Evolutionary conservation across 73 alveolate genomes (phyloP), one percentile per base, ranked within the genome.

Genomic region (Effrenium voratum): DNA sequence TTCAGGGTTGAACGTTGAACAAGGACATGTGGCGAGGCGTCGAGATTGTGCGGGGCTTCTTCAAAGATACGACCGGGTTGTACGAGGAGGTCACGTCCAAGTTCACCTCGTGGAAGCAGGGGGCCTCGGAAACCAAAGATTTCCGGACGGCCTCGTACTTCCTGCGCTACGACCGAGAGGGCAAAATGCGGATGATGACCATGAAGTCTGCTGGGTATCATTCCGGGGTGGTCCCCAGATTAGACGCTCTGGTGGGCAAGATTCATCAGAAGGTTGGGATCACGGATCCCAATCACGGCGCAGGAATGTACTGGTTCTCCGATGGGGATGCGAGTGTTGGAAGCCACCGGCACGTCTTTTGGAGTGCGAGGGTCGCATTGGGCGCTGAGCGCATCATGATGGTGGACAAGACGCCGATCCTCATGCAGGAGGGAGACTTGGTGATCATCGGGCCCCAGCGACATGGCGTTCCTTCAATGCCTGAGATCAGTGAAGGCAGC

Each of bases 321-420:
- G 98, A 92, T 28, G 98, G 98, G n/a, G 98, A 75, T 5, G 98
- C 98, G n/a, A 50, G 82, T 28, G 98, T 92, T 24, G 98, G 98
- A 32, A 92, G 98, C 92, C 98, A 92, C 70, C 91, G 98, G 81
- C 98, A 92, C 75, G 98, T 92, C 6, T 92, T 92, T n/a, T 92
- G 98, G 98, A 75, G 92, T 40, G 98, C 98, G 36, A 22, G 98
- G 36, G 98, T 92, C 19, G 98, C 98, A 32, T 49, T 92, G 30
- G 98, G 98, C 41, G 98, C 98, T 41, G 98, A 92, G 49, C 91
- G 98, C n/a, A 92, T 92, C 47, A 92, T 92, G 98, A 92, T 92
- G 98, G 91, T 92, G 63, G 98, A 92, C 92, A 92, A 92, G 81
- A 55, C 81, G 10, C 98, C 98, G 30, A 75, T 92, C 40, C 80